Conservation (phyloP, 1,139 yeast genomes). For the Nakaseomyces bracarensis region DNA sequence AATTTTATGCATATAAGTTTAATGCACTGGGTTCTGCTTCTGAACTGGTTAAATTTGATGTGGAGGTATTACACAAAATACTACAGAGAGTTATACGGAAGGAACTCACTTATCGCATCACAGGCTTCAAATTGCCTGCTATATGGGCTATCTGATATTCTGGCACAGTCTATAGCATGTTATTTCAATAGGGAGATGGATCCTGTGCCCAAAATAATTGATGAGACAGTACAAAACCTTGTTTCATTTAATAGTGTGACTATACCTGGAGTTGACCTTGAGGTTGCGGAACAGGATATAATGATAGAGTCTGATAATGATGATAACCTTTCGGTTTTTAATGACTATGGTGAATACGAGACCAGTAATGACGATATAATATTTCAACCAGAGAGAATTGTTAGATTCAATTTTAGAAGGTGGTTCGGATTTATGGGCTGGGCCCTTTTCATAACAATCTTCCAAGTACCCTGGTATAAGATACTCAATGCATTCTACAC, state of each 20-base stretch:
- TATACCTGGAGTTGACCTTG: conserved; percentile 6
- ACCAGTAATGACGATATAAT: conserved; percentile 7
- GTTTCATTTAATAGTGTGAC: conserved; percentile 11
- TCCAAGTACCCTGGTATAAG: conserved; percentile 85
- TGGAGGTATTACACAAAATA: conserved; percentile 43
- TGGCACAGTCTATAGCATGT: conserved; percentile 53
- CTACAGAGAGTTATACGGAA: conserved; percentile 57
- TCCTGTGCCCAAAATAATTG: conserved; percentile 30
- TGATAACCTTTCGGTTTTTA: conserved; percentile 9
- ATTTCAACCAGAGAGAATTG: conserved; percentile 24
- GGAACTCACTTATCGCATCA: conserved; percentile 64
- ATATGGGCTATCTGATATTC: conserved; percentile 80
- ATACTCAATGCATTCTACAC: conserved; percentile 69
- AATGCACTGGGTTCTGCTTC: conserved; percentile 46
- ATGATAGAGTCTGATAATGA: conserved; percentile 12
- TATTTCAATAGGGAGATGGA: conserved; percentile 22
- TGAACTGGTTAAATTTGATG: conserved; percentile 42
- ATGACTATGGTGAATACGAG: conserved; percentile 8
- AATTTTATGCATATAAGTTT: conserved; percentile 35
- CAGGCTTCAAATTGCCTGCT: conserved; percentile 74
- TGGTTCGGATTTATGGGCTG: conserved; percentile 76
- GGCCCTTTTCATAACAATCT: conserved; percentile 78
- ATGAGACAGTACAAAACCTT: conserved; percentile 30
- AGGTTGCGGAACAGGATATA: neutral
- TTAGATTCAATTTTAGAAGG: conserved; percentile 56